Base-by-base conservation (phyloP, 352 stramenopile species). In the Phytophthora aleatoria region DNA sequence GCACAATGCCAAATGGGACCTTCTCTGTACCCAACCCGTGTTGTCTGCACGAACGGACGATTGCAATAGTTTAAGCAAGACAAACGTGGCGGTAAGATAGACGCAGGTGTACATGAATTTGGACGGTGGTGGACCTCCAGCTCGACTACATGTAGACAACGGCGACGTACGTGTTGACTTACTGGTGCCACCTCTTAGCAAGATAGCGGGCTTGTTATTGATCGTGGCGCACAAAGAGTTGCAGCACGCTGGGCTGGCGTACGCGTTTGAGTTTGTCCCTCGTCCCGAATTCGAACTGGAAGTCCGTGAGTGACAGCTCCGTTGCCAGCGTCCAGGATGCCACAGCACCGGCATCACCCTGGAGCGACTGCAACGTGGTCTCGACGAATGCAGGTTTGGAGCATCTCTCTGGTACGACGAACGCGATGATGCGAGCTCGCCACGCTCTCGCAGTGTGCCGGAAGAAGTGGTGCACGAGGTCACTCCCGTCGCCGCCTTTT, bases 381-480 rank as follows among this genome's bases (percentile, higher is more conserved):
- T 74, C 58, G 5, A 86, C 52, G 56, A 89, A 92, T 35, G 41
- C 50, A 1, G 67, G 41, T 8, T 73, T 70, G 10, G 59, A 59
- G 45, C 85, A 94, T 16, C 85, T 80, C 36, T 82, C 74, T 5
- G 85, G 83, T 5, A 94, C 77, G 51, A 94, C 89, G 60, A 92
- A 90, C 41, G 73, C 85, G 24, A 94, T 68, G 26, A 85, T 61
- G 15, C 61, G 31, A 47, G 83, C 76, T 15, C 57, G 43, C 85
- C 85, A 94, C 48, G 77, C 74, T 24, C 42, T 44, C 2, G 73
- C 81, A 0, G 63, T 26, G 70, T 92, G 83, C 5, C 56, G 31
- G 35, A 90, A 67, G 55, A 94, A 92, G 41, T 52, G 50, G 28
- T 77, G 64, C 30, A 92, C 77, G 15, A 92, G 74, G 45, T 94